Conservation (phyloP, 805 yeast genomes). For the Nakazawaea anatomiae region DNA sequence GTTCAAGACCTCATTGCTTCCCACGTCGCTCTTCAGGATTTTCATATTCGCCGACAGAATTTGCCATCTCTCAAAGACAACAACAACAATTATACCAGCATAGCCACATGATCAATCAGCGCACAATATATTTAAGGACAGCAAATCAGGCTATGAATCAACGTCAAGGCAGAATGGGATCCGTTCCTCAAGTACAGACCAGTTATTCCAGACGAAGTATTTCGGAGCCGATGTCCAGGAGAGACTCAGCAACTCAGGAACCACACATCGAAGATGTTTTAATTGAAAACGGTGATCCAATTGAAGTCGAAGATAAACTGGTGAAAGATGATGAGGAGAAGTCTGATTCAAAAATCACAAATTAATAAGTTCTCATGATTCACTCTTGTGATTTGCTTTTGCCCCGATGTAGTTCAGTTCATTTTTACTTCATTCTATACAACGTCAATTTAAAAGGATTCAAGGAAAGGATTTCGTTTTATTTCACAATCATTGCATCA, state of each 20-base stretch:
- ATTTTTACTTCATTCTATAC: no score
- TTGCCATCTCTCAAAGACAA: not conserved
- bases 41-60: not conserved
- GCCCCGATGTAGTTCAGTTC: no score
- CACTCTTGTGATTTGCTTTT: no score
- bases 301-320: not conserved
- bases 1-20: not conserved
- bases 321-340: no score
- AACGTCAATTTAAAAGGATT: no score
- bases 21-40: not conserved
- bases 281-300: not conserved
- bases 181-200: not conserved
- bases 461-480: no score
- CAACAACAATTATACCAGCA: not conserved
- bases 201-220: not conserved
- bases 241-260: not conserved
- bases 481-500: no score
- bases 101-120: not conserved
- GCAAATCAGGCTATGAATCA: conserved; percentile 2
- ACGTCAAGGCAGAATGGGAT: not conserved
- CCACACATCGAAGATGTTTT: not conserved
- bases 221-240: not conserved
- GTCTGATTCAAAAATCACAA: no score
- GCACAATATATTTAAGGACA: conserved; percentile 1
- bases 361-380: no score